Evolutionary conservation across 2,329 filamentous ascomycete genomes (phyloP), one percentile per base, ranked within the genome.

Genomic region (Teratosphaeria nubilosa): DNA sequence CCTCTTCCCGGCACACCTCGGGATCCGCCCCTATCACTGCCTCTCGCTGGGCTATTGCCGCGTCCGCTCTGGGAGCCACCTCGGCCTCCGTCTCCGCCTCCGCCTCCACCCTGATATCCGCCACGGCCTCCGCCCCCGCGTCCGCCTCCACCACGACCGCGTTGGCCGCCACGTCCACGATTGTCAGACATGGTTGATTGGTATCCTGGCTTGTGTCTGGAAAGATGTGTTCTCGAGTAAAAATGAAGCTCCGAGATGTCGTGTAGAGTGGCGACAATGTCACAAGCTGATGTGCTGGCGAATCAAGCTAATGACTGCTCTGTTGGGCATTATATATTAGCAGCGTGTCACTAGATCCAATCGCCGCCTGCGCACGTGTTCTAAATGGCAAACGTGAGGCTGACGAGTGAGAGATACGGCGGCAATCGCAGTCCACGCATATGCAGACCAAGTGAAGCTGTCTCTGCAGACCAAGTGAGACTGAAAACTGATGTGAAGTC

Each of bases 21-120:
- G 14, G 65, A 63, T 58, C 64, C 64, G 57, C 68, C 64, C 53
- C 66, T 61, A 31, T 65, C 64, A 13, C 62, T 61, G 31, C 62
- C 58, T 20, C 63, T 64, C 5, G 11, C 34, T 11, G 34, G 34
- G 34, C 63, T 51, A 37, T 37, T 51, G 48, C 56, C 54, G 20
- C 55, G 32, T 32, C 52, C 41, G 37, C 34, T 24, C 10, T 30
- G 27, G 5, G 27, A 30, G 3, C 27, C 27, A 55, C 32, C 60
- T 55, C 34, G 34, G 13, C 34, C 34, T 9, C 45, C 37, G 16
- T 30, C 27, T 20, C 45, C 37, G 16, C 57, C 27, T 20, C 45
- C 37, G 16, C 57, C 53, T 16, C 52, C 48, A 14, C 51, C 31
- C 24, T 48, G 48, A 30, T 37, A 41, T 25, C 31, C 51, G 20